These are phyloP conservation scores for Candida sphagnicola DNA, from an alignment of 805 yeast genomes.

Conservation along the genomic window DNA sequence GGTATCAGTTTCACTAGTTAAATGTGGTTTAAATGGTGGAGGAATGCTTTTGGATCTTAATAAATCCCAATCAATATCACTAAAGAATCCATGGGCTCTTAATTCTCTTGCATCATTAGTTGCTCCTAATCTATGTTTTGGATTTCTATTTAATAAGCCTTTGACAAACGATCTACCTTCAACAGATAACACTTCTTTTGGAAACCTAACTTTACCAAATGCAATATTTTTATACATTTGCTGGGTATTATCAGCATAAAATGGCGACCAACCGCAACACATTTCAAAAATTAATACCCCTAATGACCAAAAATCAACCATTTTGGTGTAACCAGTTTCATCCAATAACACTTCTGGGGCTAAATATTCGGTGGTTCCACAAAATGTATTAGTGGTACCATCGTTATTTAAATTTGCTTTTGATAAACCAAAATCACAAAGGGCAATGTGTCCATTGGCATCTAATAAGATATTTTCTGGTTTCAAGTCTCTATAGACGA, in stretches of 20 bases:
- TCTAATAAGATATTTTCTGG: conserved; percentile 95
- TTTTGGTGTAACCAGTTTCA: conserved; percentile 94
- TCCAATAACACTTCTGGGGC: conserved; percentile 96
- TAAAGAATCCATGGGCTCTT: conserved; percentile 87
- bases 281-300: conserved; percentile 96
- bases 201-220: conserved; percentile 95
- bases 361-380: conserved; percentile 97
- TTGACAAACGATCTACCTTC: conserved; percentile 96
- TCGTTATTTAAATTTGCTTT: conserved; percentile 85
- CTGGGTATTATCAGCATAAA: conserved; percentile 95
- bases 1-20: conserved; percentile 87
- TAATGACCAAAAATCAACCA: conserved; percentile 99
- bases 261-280: conserved; percentile 99
- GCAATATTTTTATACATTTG: conserved; percentile 99
- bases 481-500: conserved; percentile 93
- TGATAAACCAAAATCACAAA: conserved; percentile 95
- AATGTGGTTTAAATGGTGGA: conserved; percentile 96
- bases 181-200: conserved; percentile 87
- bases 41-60: conserved; percentile 77
- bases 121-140: conserved; percentile 91
- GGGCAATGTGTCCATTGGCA: conserved; percentile 95
- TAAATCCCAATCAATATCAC: conserved; percentile 86
- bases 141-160: conserved; percentile 91
- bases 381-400: conserved; percentile 92
- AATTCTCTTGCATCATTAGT: conserved; percentile 88